These are phyloP conservation scores for Atkinsonella hypoxylon DNA, from an alignment of 2,329 filamentous ascomycete species.

Conservation along the genomic window DNA sequence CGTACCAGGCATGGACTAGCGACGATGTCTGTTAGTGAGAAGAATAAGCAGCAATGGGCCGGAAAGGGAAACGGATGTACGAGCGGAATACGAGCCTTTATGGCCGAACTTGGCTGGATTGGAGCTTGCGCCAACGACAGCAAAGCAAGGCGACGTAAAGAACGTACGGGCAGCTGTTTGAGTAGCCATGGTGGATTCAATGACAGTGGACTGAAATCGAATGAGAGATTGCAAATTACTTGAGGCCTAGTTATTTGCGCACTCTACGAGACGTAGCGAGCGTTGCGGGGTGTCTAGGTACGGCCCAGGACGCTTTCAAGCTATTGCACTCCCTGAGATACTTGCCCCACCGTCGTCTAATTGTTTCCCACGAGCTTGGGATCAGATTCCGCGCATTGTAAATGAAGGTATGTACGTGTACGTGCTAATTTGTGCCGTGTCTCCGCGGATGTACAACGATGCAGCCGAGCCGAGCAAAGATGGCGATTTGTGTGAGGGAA, in stretches of 20 bases:
- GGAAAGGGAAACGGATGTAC: background rate
- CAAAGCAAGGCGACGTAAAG: slow-evolving; percentile 69
- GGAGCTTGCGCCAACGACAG: slow-evolving; percentile 81
- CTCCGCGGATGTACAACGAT: background rate
- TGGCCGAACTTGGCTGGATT: slow-evolving; percentile 80
- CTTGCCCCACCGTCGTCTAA: background rate
- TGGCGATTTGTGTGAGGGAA: background rate
- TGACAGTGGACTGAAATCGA: background rate
- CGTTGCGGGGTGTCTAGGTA: background rate
- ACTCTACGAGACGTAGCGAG: background rate
- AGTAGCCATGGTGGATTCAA: slow-evolving; percentile 39
- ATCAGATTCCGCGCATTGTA: too few species aligned
- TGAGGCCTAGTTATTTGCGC: background rate
- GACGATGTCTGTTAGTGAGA: too few species aligned
- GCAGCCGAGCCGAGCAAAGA: background rate
- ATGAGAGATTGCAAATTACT: background rate
- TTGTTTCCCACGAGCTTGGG: background rate
- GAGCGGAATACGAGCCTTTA: slow-evolving; percentile 48
- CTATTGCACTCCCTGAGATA: too few species aligned
- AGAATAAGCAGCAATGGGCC: background rate
- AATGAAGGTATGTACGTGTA: too few species aligned
- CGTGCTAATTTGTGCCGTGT: background rate
- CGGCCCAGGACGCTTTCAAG: too few species aligned
- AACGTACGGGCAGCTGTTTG: slow-evolving; percentile 64
- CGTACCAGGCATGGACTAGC: slow-evolving; percentile 83